Base-by-base conservation (phyloP, 345 rosid genomes). In the Lepidium sativum region DNA sequence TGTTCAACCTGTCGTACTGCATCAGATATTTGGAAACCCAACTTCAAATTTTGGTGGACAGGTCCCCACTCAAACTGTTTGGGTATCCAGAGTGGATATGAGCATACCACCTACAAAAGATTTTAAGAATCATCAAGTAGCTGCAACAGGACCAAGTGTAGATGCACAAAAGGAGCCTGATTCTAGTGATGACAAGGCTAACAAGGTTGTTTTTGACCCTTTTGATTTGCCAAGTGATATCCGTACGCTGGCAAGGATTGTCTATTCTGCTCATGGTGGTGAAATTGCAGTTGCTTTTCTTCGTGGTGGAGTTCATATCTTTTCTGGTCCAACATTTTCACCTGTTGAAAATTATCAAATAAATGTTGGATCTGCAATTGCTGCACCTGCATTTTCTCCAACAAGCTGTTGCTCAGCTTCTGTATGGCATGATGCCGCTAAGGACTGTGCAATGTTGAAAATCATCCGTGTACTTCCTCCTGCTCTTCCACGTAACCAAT, bases 391-490 rank as follows among this genome's bases (percentile, higher is more conserved):
- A 54, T 94, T 94, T 75, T 94, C 99, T 69, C 85, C 99, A 44
- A 94, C 99, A 64, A 94, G 97, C 80, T 94, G 99, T 65, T 94
- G 99, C 79, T 91, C 95, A 31, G 99, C 96, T 63, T 94, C 96
- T 60, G 97, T 91, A 69, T 94, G 97, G 89, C 99, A 91, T 78
- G 96, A 94, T 70, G 77, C 79, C 56, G 79, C 72, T 65, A 83
- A 81, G 81, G 99, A 94, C 76, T 80, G 89, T 48, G 83, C 99
- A 45, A 78, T 91, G 72, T 74, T 94, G 78, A 94, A 88, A 81
- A 85, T 94, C 63, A 79, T 94, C 20, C 97, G 99, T 50, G 92
- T 94, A 71, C 95, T 94, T 69, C 99, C 99, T 67, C 91, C 99
- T 72, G 89, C 97, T 47, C 78, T 91, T 74, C 79, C 89, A 50